Evolutionary conservation across 1,139 yeast genomes (phyloP), one percentile per base, ranked within the genome.

Genomic region (Diutina ranongensis): DNA sequence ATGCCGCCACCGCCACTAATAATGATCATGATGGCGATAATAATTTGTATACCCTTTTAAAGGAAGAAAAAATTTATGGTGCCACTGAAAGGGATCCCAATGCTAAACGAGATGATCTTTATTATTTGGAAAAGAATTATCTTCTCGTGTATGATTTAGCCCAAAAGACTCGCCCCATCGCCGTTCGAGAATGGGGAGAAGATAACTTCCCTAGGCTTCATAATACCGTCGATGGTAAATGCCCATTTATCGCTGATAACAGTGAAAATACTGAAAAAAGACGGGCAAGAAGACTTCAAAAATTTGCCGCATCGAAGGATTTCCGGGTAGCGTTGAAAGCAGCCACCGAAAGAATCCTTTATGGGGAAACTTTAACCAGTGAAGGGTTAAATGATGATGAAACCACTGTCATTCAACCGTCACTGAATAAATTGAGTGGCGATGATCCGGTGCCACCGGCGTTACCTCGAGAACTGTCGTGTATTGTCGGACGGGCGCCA

Each of bases 11-110:
- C 5, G 49, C 47, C 50, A 63, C 49, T 46, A 51, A 49, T 18
- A 46, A 51, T 9, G 56, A 51, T 35, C 12, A 4, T 13, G 54
- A 54, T 27, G 52, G 59, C 28, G 52, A 50, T n/a, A 56, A 55
- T 31, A 70, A 68, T 48, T 70, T 92, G 48, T 79, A 83, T 42
- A 76, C 80, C 48, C 68, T 92, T 52, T 72, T 89, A 53, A 79
- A 79, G 51, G 89, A 86, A 57, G 98, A 94, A 59, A 85, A 86
- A 56, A 67, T 86, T 20, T 78, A 79, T 58, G 96, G 96, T 9
- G 84, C 95, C 1, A 76, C 84, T 34, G 97, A 92, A 61, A 74
- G 95, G 53, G 97, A 89, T 60, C 94, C 95, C 18, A 75, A 72
- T 52, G 89, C 94, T 4, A 80, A 74, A 52, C 72, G 95, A 47